Evolutionary conservation across 176 grass and related monocot species (phyloP), one percentile per base, ranked within the genome.

Genomic region (Dactylis glomerata): DNA sequence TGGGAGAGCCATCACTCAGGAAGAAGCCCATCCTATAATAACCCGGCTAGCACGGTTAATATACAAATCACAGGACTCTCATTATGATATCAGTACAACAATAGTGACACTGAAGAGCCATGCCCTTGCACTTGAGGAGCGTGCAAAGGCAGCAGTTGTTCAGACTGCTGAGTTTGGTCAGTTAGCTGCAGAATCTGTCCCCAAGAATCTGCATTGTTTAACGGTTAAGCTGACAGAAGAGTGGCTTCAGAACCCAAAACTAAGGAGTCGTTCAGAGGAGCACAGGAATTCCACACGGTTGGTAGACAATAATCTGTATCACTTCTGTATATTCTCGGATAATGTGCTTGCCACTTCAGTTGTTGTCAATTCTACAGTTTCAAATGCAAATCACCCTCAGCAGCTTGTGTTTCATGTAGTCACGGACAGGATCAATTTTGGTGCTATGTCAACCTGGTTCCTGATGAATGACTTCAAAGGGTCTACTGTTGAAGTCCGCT

Each of bases 331-430:
- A 85, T 99, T 99, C 90, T 99, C 97, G 31, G 97, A 99, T 80
- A 96, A 99, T 82, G 86, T 99, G 62, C 83, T 96, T 26, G 90
- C 91, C 75, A 99, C 93, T 80, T 89, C 93, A 72, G 97, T 96
- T 69, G 97, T 96, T 81, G 81, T 99, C 83, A 99, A 99, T 83
- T 96, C 91, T 70, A 96, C 97, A 12, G 92, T 99, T 77, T 94
- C 89, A 40, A 99, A 96, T 86, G 97, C 97, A 75, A 94, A 99
- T 84, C 93, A 99, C 47, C 97, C 97, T 79, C 97, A 94, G 81
- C 97, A 99, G 76, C 91, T 99, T 83, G 97, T 99, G 79, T 99
- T 99, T 78, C 97, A 99, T 94, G 84, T 99, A 42, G 97, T 99
- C 79, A 96, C 97, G 1, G 88, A 99, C 73, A 85, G 84, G 79